Conservation (phyloP, 306 rosid species). For the Astragalus glycyphyllos region DNA sequence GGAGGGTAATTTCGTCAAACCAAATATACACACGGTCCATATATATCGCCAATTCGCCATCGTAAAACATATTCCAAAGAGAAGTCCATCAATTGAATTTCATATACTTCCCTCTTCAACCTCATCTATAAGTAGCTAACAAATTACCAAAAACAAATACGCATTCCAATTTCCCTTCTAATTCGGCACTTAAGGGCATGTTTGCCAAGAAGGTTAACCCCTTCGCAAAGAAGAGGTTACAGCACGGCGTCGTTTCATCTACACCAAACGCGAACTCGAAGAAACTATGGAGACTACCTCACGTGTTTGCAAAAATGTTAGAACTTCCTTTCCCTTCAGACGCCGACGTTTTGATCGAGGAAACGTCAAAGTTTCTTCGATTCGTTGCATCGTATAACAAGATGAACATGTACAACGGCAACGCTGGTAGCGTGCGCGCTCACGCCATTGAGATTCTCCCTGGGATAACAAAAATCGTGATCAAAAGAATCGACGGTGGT, state of each 20-base stretch:
- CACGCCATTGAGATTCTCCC: constrained; percentile 56
- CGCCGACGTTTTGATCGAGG: constrained; percentile 59
- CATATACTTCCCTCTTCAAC: not conserved
- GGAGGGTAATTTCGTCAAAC: constrained; percentile 36
- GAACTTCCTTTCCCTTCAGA: constrained; percentile 58
- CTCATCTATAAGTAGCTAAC: not conserved
- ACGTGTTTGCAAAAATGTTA: constrained; percentile 56
- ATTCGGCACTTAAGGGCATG: constrained; percentile 29
- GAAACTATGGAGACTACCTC: constrained; percentile 63
- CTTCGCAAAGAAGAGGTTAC: constrained; percentile 36
- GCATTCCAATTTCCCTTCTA: not conserved
- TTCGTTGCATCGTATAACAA: constrained; percentile 41
- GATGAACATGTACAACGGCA: not conserved
- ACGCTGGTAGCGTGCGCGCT: constrained; percentile 46
- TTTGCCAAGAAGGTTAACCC: constrained; percentile 44
- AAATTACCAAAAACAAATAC: constrained; percentile 2
- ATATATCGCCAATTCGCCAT: constrained; percentile 29
- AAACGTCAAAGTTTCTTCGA: constrained; percentile 51
- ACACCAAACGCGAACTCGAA: constrained; percentile 1
- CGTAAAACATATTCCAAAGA: not conserved
- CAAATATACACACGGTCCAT: not conserved
- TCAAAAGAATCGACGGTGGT: constrained; percentile 45
- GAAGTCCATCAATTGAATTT: not conserved
- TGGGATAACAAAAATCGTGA: constrained; percentile 54
- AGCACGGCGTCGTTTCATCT: constrained; percentile 44